Evolutionary conservation across 176 grass and related monocot genomes (phyloP).

Genomic region (Phyllostachys edulis): DNA sequence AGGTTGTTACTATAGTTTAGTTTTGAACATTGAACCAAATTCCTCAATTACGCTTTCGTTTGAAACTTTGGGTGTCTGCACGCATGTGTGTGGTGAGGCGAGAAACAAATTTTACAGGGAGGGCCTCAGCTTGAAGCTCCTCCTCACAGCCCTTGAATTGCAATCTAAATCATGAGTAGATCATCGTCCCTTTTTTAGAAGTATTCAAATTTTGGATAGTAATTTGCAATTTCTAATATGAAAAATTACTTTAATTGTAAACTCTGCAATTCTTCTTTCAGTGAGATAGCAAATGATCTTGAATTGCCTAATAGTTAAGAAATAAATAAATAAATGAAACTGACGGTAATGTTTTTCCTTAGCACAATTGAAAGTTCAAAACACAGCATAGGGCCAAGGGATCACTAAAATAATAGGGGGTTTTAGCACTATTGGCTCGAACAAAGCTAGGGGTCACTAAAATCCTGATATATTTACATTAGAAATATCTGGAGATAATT

Average conservation of each 20-base stretch:
- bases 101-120: neutral
- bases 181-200: neutral
- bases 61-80: neutral
- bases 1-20: neutral
- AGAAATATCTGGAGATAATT: neutral
- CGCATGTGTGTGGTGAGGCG: neutral
- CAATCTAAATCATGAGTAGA: neutral
- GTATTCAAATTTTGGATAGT: too few species aligned
- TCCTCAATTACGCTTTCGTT: neutral
- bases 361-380: neutral
- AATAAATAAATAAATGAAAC: neutral
- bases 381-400: neutral
- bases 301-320: neutral
- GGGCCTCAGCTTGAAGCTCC: neutral
- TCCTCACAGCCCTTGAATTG: neutral
- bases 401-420: too few species aligned
- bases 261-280: neutral
- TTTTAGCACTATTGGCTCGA: neutral
- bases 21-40: neutral
- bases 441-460: neutral
- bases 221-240: neutral
- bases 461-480: neutral
- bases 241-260: neutral
- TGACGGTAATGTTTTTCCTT: neutral
- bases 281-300: neutral